Conservation (phyloP, 495 filamentous ascomycete species). For the Polyplosphaeria fusca region DNA sequence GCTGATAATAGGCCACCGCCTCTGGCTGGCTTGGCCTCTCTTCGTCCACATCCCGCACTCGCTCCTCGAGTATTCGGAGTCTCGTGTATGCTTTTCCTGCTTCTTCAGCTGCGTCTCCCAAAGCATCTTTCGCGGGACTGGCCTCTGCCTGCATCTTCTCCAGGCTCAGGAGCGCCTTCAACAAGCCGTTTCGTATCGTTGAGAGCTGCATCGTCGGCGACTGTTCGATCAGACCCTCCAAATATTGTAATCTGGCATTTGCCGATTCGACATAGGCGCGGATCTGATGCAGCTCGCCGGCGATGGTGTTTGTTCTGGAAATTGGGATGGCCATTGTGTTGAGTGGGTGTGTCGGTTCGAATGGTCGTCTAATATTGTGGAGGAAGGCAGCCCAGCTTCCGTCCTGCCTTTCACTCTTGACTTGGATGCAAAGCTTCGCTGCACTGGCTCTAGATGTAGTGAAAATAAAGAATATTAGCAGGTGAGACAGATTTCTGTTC, state of each 20-base stretch:
- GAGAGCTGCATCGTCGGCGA: neutral
- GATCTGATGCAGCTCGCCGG: constrained; percentile 14
- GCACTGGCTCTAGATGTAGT: too few relatives aligned
- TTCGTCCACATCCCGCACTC: neutral
- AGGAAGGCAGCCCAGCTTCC: too few relatives aligned
- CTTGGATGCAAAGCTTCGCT: too few relatives aligned
- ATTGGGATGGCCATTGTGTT: neutral
- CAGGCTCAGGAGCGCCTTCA: neutral
- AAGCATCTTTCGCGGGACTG: neutral
- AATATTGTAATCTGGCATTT: constrained; percentile 3
- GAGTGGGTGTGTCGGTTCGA: too few relatives aligned
- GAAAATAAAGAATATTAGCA: too few relatives aligned
- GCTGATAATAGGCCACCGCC: neutral
- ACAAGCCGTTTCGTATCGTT: neutral
- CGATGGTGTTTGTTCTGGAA: constrained; percentile 3
- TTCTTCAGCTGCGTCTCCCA: neutral
- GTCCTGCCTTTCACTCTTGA: too few relatives aligned
- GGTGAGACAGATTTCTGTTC: too few relatives aligned
- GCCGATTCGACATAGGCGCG: constrained; percentile 2
- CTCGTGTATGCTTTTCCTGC: neutral
- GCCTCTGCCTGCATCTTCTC: neutral
- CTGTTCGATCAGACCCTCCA: neutral
- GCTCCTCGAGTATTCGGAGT: neutral
- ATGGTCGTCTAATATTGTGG: too few relatives aligned
- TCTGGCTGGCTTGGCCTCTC: neutral